A percentile compares a stretch with the other conserved stretches of the same genome.
Evolutionary conservation across 306 rosid species (phyloP).

Genomic region (Betula pendula): DNA sequence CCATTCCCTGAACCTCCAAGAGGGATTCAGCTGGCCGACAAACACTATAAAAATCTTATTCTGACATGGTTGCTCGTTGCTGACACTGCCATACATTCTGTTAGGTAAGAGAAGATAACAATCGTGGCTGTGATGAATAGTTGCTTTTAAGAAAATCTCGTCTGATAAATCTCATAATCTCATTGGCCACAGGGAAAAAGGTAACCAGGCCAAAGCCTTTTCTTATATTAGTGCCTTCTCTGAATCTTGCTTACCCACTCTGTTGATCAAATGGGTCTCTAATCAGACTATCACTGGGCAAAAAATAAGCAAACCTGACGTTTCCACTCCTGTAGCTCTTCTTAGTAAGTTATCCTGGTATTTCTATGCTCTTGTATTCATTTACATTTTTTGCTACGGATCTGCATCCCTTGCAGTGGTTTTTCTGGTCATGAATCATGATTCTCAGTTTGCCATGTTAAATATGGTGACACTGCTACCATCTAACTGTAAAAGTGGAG

Average conservation of each 20-base stretch:
- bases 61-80: slow-evolving; percentile 65
- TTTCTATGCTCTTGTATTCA: background rate
- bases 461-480: slow-evolving; percentile 8
- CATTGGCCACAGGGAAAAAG: slow-evolving; percentile 58
- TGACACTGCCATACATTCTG: slow-evolving; percentile 59
- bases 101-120: slow-evolving; percentile 51
- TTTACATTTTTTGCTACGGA: background rate
- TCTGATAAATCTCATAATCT: slow-evolving; percentile 36
- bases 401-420: slow-evolving; percentile 4
- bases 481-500: slow-evolving; percentile 23
- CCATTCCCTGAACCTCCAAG: slow-evolving; percentile 49
- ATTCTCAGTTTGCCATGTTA: slow-evolving; percentile 28
- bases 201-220: slow-evolving; percentile 52
- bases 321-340: slow-evolving; percentile 66
- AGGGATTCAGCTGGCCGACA: slow-evolving; percentile 38
- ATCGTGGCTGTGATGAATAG: slow-evolving; percentile 23
- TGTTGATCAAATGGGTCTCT: slow-evolving; percentile 63
- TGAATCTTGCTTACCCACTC: slow-evolving; percentile 60
- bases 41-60: slow-evolving; percentile 53
- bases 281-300: slow-evolving; percentile 44
- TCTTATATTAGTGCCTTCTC: slow-evolving; percentile 60
- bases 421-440: slow-evolving; percentile 18
- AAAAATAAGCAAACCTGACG: slow-evolving; percentile 51
- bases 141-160: slow-evolving; percentile 23
- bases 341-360: slow-evolving; percentile 54